Conservation (phyloP, 2,329 filamentous ascomycete genomes). For the Fusarium ambrosium region DNA sequence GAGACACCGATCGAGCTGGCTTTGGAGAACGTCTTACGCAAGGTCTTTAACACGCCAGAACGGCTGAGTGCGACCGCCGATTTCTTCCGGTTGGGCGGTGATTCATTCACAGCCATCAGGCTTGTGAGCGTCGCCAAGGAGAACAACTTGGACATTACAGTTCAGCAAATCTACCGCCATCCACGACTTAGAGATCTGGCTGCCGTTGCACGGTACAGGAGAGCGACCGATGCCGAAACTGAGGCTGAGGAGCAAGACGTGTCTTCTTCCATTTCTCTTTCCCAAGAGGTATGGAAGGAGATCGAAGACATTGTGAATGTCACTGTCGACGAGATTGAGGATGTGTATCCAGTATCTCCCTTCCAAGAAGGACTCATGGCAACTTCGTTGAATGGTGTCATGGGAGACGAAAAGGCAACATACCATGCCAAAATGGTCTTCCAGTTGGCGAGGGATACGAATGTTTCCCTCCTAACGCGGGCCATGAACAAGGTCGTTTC, state of each 20-base stretch:
- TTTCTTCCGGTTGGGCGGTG: not conserved
- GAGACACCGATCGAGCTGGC: not conserved
- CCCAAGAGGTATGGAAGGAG: not conserved
- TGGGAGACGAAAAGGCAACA: not conserved
- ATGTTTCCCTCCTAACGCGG: not conserved
- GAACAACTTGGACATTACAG: not conserved
- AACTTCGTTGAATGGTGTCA: not conserved
- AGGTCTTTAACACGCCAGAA: not conserved
- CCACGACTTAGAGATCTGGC: not conserved
- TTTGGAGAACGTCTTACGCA: not conserved
- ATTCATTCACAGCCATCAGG: not conserved
- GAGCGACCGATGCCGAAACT: no score
- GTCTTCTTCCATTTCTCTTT: not conserved
- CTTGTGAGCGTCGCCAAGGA: not conserved
- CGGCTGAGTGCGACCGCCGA: not conserved
- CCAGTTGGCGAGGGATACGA: not conserved
- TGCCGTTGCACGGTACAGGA: not conserved
- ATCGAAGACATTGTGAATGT: not conserved
- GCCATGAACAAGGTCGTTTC: not conserved
- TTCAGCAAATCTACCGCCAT: not conserved
- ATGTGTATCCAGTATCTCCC: not conserved
- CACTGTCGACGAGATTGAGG: not conserved
- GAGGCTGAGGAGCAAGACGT: not conserved
- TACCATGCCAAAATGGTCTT: not conserved
- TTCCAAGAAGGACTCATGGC: slow-evolving; percentile 3